Evolutionary conservation across 768 basidiomycete genomes (phyloP), one percentile per base, ranked within the genome.

Genomic region (Cystofilobasidium macerans): DNA sequence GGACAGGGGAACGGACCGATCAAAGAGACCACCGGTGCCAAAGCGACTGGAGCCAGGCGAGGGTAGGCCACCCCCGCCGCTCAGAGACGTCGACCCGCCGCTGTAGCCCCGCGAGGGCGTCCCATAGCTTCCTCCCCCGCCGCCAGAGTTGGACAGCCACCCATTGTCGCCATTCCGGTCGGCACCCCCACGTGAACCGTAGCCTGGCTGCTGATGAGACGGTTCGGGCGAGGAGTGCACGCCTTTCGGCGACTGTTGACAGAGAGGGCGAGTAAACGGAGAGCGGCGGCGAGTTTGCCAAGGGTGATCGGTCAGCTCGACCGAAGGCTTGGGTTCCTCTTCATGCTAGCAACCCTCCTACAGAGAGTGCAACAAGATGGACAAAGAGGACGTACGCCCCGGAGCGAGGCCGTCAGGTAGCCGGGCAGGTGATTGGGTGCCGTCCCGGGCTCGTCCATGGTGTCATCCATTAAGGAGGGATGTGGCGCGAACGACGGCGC

Each of bases 381-480:
- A 65, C 1, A 16, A n/a, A 43, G 20, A 57, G 42, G 16, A 16
- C 51, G 38, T 32, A 47, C 59, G 40, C 65, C 61, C 9, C 58
- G 40, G 7, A 28, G 47, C 11, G 57, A 30, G 20, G 58, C 47
- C 20, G 65, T 61, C 2, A 67, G 60, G 56, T 61, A 67, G 14
- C 65, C 60, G 22, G 65, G 65, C 22, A 67, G 61, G 42, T 67
- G 57, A 57, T 51, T 59, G 24, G 64, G 56, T 22, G 64, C 57
- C 24, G 33, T 22, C 22, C 48, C 64, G 7, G 57, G 57, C 32
- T 65, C 64, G 64, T 65, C 64, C 64, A 65, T 65, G 18, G 45
- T 35, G 64, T 65, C 64, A 28, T 65, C 64, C 57, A 65, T 54
- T 8, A 54, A 20, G 11, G 48, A 24, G n/a, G 48, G 48, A 24